phyloP scores from a whole-genome alignment of 139 green algal genomes.

The Chloropicon primus region DNA sequence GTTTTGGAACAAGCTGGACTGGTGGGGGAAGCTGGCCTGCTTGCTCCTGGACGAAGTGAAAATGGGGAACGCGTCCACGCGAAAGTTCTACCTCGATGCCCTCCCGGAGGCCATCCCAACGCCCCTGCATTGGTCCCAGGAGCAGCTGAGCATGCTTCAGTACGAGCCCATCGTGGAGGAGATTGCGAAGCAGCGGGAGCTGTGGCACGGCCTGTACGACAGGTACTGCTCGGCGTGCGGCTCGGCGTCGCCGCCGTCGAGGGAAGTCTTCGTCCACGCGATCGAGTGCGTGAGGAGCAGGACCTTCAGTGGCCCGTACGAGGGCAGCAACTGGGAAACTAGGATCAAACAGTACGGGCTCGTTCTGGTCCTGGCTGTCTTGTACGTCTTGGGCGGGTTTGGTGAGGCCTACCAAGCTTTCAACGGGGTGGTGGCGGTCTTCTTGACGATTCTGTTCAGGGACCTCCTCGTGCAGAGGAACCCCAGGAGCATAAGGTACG shows the following conservation, averaged over 20 bases:
- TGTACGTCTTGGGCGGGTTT: constrained; percentile 1
- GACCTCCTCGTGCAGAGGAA: constrained; percentile 27
- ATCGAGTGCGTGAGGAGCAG: constrained; percentile 58
- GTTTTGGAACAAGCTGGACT: not conserved
- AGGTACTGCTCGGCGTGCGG: not conserved
- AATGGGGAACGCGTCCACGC: constrained; percentile 16
- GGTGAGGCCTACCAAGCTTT: constrained; percentile 23
- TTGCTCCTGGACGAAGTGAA: constrained; percentile 48
- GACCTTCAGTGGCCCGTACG: constrained; percentile 67
- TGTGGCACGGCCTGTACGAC: constrained; percentile 44
- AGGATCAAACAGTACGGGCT: constrained; percentile 7
- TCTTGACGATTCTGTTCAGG: constrained; percentile 44
- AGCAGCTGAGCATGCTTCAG: constrained; percentile 42
- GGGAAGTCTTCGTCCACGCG: constrained; percentile 44
- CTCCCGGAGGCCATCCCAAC: constrained; percentile 45
- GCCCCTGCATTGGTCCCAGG: constrained; percentile 44
- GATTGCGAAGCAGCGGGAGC: constrained; percentile 43
- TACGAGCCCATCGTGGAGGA: constrained; percentile 28
- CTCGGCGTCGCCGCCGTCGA: not conserved
- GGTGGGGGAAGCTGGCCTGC: constrained; percentile 37
- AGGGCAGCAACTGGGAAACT: constrained; percentile 27
- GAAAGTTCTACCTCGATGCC: constrained; percentile 37
- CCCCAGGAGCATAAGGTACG: constrained; percentile 29
- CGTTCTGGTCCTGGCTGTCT: constrained; percentile 6
- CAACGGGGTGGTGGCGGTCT: constrained; percentile 33